Base-by-base conservation (phyloP, 805 yeast species). In the Candida schatavii region DNA sequence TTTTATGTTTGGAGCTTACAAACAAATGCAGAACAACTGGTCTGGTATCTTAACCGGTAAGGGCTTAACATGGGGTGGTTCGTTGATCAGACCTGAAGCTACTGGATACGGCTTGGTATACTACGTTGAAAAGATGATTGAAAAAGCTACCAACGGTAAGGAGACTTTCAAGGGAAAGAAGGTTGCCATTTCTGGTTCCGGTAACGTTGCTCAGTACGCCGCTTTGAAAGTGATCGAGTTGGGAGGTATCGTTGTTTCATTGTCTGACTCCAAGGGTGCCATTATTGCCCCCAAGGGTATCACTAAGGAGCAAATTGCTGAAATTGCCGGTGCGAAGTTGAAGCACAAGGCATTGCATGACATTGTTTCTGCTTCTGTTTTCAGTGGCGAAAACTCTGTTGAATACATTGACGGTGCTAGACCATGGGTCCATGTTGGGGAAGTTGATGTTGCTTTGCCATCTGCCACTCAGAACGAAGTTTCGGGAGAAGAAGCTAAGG, bases 401-500 rank as follows among this genome's bases (percentile, higher is more conserved):
- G 82, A 84, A 71, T 93, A 88, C 83, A 72, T 87, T 57, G 83
- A 86, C 37, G 96, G 95, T 70, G 96, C 85, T 49, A 85, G 99
- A 66, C 99, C 99, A 68, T 91, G 99, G 99, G 70, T 80, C 54
- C 83, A 84, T 66, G 93, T 83, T 54, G 96, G 95, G 58, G 74
- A 83, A 68, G 90, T 88, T 55, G 98, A 91, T 69, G 82, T 91
- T 71, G 99, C 97, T 40, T 79, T 91, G 62, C 99, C 99, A 63
- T 88, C 87, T 74, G 99, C 99, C 49, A 91, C 99, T 48, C 99
- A 91, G 75, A 91, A 91, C 74, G 99, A 91, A 78, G 91, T 91
- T 51, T 81, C 93, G 55, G 97, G 93, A 62, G 66, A 61, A 53
- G 74, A 68, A 54, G 75, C 99, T 52, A 81, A 85, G 78, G 88